Evolutionary conservation across 2,329 filamentous ascomycete species (phyloP), one percentile per base, ranked within the genome.

Genomic region (Talaromyces amestolkiae): DNA sequence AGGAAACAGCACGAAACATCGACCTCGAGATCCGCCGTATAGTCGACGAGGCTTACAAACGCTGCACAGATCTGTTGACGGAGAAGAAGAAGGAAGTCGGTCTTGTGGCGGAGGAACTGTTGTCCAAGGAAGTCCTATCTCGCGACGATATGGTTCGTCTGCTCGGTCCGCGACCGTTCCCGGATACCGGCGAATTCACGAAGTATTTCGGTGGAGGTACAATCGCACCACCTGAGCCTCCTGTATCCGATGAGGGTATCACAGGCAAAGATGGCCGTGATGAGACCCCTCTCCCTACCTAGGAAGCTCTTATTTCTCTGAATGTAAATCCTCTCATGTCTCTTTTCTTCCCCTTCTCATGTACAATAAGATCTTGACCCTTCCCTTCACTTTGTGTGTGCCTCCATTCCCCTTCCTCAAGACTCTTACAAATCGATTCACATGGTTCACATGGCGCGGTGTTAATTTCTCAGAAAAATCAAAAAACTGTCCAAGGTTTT

Each of bases 141-240:
- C 86, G 95, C 65, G 95, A 99, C 73, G 95, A 99, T 78, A 90
- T 98, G 86, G 88, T 98, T 60, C 85, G 95, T 33, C 82, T 99
- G 64, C 83, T 99, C 31, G 95, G 95, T 24, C 89, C 89, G 56
- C 83, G 95, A 69, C 92, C 92, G 15, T 98, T 91, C 72, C 89
- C 90, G 47, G 94, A 98, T 72, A 85, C 87, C 67, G 89, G 91
- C 72, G 93, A 98, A 74, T 98, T 99, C 79, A 84, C 89, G 73
- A 97, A 97, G 83, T 99, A 96, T 83, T 99, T 99, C 78, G 83
- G 85, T 71, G 75, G 72, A 7, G 69, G 77, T 73, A 86, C 84
- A 73, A 85, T 84, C 71, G 82, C 87, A 17, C 87, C 89, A 2
- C 76, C 74, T 2, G 75, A 76, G 64, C 74, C 74, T 51, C 41